Percentiles rank a stretch among this genome's conserved stretches.
Evolutionary conservation across 768 basidiomycete species (phyloP).

Genomic region (Mycena galericulata): DNA sequence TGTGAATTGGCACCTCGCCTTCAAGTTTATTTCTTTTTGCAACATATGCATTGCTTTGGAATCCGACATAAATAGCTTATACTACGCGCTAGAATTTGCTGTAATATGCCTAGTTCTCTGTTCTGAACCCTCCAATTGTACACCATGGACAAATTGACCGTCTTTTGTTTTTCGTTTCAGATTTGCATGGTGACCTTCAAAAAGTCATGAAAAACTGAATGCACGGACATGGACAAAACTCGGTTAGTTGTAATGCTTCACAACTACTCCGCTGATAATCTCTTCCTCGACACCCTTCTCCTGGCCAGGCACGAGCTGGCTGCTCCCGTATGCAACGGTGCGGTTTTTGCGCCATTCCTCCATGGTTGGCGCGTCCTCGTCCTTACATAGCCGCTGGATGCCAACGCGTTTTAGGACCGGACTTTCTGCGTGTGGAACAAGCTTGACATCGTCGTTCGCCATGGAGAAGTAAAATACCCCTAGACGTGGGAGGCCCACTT

Average conservation of each 20-base stretch:
- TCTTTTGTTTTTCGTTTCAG: no score
- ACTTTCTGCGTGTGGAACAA: slow-evolving; percentile 60
- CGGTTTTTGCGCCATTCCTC: slow-evolving; percentile 64
- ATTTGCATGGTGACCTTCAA: no score
- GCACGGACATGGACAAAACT: no score
- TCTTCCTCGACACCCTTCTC: slow-evolving; percentile 66
- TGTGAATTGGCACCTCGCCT: no score
- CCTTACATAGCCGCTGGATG: slow-evolving; percentile 50
- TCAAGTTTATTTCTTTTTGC: no score
- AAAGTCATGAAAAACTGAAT: no score
- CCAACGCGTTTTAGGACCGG: slow-evolving; percentile 61
- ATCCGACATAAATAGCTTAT: no score
- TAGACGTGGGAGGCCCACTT: slow-evolving; percentile 60
- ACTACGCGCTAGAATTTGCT: no score
- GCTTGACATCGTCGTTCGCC: slow-evolving; percentile 61
- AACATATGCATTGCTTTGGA: no score
- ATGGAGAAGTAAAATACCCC: slow-evolving; percentile 70
- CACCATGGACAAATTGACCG: no score
- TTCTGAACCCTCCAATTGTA: no score
- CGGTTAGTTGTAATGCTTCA: slow-evolving; percentile 70
- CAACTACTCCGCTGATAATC: slow-evolving; percentile 67
- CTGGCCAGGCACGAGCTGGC: slow-evolving; percentile 51
- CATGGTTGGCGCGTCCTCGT: slow-evolving; percentile 61
- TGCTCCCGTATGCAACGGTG: slow-evolving; percentile 64
- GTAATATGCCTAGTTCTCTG: no score